These are phyloP conservation scores for Irpex sp. DNA, from an alignment of 1,284 basidiomycete genomes.

Conservation along the genomic window DNA sequence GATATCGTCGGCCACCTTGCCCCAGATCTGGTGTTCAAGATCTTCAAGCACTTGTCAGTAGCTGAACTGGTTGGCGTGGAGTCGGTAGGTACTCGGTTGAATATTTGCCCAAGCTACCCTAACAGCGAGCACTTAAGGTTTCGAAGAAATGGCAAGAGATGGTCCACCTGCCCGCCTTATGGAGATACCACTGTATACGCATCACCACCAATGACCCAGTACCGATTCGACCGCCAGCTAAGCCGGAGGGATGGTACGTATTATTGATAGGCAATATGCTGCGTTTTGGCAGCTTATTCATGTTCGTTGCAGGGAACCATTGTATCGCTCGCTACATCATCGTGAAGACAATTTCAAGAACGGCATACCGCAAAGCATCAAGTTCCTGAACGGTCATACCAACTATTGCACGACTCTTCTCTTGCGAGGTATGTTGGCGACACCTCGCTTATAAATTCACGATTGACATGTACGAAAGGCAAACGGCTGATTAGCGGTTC, in stretches of 20 bases:
- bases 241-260: conserved; percentile 72
- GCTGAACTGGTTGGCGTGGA: conserved; percentile 62
- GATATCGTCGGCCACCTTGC: conserved; percentile 78
- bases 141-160: conserved; percentile 74
- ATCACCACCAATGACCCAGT: conserved; percentile 75
- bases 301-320: conserved; percentile 50
- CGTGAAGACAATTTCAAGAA: conserved; percentile 84
- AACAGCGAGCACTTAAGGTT: conserved; percentile 39
- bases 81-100: conserved; percentile 34
- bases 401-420: conserved; percentile 87
- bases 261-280: not conserved
- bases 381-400: conserved; percentile 80
- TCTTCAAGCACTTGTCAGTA: conserved; percentile 66
- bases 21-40: conserved; percentile 59
- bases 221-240: conserved; percentile 55
- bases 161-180: conserved; percentile 70
- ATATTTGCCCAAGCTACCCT: conserved; percentile 1
- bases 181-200: conserved; percentile 73
- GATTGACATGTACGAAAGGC: conserved; percentile 29
- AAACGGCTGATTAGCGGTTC: conserved; percentile 84
- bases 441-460: not conserved
- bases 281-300: not conserved
- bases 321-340: conserved; percentile 81
- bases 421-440: conserved; percentile 48
- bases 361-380: conserved; percentile 72